Percentiles rank a stretch among this genome's conserved stretches.
phyloP scores from a whole-genome alignment of 495 filamentous ascomycete species.

The Lepraria neglecta region DNA sequence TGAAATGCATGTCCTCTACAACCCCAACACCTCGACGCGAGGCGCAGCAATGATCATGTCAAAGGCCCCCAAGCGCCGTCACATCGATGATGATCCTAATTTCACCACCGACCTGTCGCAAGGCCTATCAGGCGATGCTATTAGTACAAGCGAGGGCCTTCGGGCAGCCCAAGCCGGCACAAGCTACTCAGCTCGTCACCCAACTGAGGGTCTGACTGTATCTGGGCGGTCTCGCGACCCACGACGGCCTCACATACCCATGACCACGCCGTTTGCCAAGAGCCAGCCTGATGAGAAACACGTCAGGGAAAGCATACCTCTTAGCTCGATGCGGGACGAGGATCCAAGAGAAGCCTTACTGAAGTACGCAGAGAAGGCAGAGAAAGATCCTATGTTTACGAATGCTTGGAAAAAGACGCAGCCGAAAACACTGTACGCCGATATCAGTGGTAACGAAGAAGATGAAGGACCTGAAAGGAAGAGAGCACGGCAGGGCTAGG shows the following conservation, averaged over 20 bases:
- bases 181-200: constrained; percentile 59
- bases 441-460: constrained; percentile 85
- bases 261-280: constrained; percentile 85
- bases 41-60: constrained; percentile 89
- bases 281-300: constrained; percentile 85
- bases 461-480: constrained; percentile 65
- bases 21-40: constrained; percentile 67
- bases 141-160: constrained; percentile 59
- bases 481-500: constrained; percentile 41
- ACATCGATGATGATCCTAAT: constrained; percentile 85
- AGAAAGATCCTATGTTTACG: constrained; percentile 92
- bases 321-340: constrained; percentile 94
- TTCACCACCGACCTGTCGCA: constrained; percentile 74
- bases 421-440: constrained; percentile 85
- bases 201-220: constrained; percentile 65
- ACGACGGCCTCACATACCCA: constrained; percentile 70
- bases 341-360: constrained; percentile 90
- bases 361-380: constrained; percentile 89
- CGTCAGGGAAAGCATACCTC: constrained; percentile 77
- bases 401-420: constrained; percentile 89
- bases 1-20: constrained; percentile 85
- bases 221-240: constrained; percentile 77
- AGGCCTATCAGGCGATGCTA: constrained; percentile 75
- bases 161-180: constrained; percentile 39
- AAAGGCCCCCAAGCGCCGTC: constrained; percentile 85